Evolutionary conservation across 2,329 filamentous ascomycete species (phyloP), one percentile per base, ranked within the genome.

Genomic region (Pseudogymnoascus sp.): DNA sequence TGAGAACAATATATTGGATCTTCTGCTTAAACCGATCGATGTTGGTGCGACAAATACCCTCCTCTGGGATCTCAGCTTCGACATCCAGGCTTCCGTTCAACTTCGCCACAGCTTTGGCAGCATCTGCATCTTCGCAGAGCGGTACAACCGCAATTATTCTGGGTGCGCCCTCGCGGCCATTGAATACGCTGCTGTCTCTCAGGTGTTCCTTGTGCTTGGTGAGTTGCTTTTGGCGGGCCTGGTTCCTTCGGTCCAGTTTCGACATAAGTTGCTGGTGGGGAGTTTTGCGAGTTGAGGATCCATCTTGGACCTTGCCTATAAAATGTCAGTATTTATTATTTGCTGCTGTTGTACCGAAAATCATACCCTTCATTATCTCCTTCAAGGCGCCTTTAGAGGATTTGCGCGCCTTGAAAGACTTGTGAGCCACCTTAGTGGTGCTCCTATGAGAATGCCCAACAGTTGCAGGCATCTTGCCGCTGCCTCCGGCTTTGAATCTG

Each of bases 211-310:
- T 87, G 72, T 92, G 86, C 76, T 97, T 97, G 68, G 86, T 81
- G 65, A 89, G 79, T 70, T 93, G 89, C 74, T 88, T 87, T 79
- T 99, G 94, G 75, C 93, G 93, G 69, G 91, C 90, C 79, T 96
- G 91, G 75, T 99, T 97, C 69, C 91, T 87, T 64, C 94, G 88
- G 76, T 96, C 92, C 74, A 99, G 84, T 77, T 97, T 99, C 63
- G 92, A 96, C 90, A 97, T 93, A 77, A 97, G 85, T 78, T 96
- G 91, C 74, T 99, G 94, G 74, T 96, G 91, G 61, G 90, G 90
- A 13, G 93, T 96, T 75, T 90, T 95, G 71, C 93, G 86, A 69
- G 81, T 80, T 64, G 87, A 87, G 69, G 82, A 85, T 72, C 96
- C 89, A 70, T 84, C 78, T 61, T 81, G 87, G 59, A 93, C 82